These are phyloP conservation scores for Hydnomerulius pinastri DNA, from an alignment of 768 basidiomycete species.

Conservation along the genomic window DNA sequence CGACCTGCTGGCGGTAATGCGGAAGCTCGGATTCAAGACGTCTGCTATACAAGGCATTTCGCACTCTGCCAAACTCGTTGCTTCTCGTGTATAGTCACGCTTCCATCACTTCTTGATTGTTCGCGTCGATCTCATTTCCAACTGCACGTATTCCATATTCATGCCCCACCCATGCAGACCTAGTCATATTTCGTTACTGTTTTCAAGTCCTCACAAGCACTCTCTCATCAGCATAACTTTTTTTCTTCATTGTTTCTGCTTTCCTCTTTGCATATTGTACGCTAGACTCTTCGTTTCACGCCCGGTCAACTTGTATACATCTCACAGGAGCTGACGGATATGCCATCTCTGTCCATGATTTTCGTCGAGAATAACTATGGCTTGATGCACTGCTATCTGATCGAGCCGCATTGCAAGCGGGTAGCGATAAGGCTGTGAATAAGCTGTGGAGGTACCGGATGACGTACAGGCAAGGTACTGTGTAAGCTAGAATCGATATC, in stretches of 20 bases:
- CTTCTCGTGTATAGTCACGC: conserved; percentile 29
- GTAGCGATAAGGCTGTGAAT: background rate
- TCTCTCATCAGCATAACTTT: conserved; percentile 29
- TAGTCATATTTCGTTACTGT: conserved; percentile 25
- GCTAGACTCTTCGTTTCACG: conserved; percentile 37
- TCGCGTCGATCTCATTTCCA: conserved; percentile 31
- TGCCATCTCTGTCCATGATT: background rate
- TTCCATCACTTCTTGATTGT: conserved; percentile 26
- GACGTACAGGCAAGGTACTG: no score
- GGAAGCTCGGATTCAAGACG: conserved; percentile 89
- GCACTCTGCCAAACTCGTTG: conserved; percentile 53
- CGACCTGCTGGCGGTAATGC: conserved; percentile 79
- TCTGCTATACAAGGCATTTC: conserved; percentile 64
- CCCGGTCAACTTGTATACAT: conserved; percentile 14
- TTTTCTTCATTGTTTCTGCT: conserved; percentile 15
- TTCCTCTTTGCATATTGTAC: conserved; percentile 47
- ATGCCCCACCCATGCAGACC: conserved; percentile 32
- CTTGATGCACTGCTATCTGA: no score
- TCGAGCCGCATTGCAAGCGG: no score
- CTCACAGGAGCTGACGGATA: background rate
- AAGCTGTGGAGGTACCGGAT: no score
- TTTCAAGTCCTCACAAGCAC: conserved; percentile 26
- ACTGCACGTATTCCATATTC: conserved; percentile 32
- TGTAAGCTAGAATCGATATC: no score
- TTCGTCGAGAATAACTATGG: background rate